Evolutionary conservation across 2,329 filamentous ascomycete genomes (phyloP).

Genomic region (Colletotrichum zoysiae): DNA sequence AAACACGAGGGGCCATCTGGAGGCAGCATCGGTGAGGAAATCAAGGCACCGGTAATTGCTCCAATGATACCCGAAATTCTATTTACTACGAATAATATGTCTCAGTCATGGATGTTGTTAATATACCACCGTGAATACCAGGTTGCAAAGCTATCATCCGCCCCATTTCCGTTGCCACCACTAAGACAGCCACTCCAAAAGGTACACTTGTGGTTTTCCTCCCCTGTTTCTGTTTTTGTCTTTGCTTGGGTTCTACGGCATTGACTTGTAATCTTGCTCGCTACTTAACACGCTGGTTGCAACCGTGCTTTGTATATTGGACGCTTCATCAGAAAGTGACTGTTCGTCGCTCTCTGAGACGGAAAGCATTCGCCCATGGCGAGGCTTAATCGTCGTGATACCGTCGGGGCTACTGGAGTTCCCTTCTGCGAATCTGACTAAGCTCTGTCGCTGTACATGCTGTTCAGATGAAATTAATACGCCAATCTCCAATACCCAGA

Average conservation of each 20-base stretch:
- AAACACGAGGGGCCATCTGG: background rate
- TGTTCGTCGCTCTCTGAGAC: background rate
- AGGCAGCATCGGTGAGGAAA: background rate
- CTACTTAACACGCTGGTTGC: background rate
- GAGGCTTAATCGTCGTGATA: background rate
- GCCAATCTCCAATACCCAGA: background rate
- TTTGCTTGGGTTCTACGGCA: background rate
- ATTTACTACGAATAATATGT: background rate
- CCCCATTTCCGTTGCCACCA: background rate
- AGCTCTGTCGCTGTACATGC: background rate
- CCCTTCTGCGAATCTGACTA: background rate
- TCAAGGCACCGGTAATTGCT: background rate
- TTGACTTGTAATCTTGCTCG: background rate
- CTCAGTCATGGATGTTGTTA: background rate
- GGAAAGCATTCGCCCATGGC: too few species aligned
- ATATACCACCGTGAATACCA: background rate
- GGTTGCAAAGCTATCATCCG: too few species aligned
- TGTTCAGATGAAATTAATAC: background rate
- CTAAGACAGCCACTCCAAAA: background rate
- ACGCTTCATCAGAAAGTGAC: background rate
- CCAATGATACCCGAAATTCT: background rate
- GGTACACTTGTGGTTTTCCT: too few species aligned
- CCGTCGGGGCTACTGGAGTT: background rate
- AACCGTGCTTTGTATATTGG: background rate
- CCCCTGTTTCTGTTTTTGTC: background rate